Conservation (phyloP, 345 rosid species). For the Firmiana major region DNA sequence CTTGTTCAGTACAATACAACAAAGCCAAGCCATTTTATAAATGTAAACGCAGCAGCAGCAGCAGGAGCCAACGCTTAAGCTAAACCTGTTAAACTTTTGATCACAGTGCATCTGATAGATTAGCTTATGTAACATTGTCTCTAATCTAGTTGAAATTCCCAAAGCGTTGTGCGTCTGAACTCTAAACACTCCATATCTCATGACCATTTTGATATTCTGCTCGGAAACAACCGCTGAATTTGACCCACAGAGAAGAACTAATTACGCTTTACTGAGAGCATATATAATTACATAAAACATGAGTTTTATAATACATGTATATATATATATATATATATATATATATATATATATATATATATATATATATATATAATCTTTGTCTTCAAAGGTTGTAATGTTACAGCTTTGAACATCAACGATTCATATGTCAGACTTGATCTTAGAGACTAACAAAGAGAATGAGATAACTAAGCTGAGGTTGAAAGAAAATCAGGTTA, state of each 20-base stretch:
- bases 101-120: conserved; percentile 13
- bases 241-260: background rate
- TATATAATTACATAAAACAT: background rate
- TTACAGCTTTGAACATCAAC: background rate
- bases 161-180: conserved; percentile 22
- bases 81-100: conserved; percentile 25
- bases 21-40: conserved; percentile 9
- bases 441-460: background rate
- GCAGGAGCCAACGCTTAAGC: conserved; percentile 10
- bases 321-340: too few relatives aligned
- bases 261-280: background rate
- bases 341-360: too few relatives aligned
- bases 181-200: conserved; percentile 5
- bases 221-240: background rate
- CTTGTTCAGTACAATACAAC: conserved; percentile 27
- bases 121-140: conserved; percentile 4
- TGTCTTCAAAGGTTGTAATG: background rate
- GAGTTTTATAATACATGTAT: too few relatives aligned
- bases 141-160: conserved; percentile 18
- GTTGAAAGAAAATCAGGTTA: background rate
- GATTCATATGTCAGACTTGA: background rate
- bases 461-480: background rate
- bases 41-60: background rate
- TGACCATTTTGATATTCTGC: background rate
- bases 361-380: too few relatives aligned